phyloP scores from a whole-genome alignment of 192 early-diverging fungal genomes.

The Linnemannia exigua region DNA sequence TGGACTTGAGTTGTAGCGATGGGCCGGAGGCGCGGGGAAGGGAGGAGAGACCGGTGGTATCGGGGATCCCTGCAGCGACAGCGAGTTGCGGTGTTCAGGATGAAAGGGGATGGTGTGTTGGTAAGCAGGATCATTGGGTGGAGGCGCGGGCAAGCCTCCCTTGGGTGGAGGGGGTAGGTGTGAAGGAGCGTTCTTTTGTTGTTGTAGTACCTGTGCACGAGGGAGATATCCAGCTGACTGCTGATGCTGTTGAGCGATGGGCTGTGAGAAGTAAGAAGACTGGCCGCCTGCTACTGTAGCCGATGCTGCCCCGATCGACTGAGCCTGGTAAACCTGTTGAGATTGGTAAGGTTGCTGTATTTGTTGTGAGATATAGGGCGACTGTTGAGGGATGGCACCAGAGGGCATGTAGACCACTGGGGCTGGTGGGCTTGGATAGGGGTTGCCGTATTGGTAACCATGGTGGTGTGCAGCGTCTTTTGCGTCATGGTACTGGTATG shows the following conservation, averaged over 20 bases:
- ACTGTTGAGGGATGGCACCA: neutral
- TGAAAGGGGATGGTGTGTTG: slow-evolving; percentile 5
- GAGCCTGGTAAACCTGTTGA: slow-evolving; percentile 2
- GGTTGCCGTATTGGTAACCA: slow-evolving; percentile 2
- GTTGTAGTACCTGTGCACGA: neutral
- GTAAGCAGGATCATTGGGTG: neutral
- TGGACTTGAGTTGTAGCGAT: slow-evolving; percentile 15
- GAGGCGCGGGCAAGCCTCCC: slow-evolving; percentile 14
- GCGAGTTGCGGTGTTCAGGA: neutral
- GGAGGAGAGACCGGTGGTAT: neutral
- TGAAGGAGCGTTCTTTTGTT: slow-evolving; percentile 4
- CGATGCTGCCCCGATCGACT: neutral
- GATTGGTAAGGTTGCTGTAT: slow-evolving; percentile 3
- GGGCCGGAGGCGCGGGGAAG: slow-evolving; percentile 10
- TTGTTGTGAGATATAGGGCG: neutral
- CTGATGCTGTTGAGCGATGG: neutral
- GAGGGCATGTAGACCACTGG: neutral
- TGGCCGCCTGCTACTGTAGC: neutral
- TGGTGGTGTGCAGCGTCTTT: neutral
- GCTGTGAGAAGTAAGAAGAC: slow-evolving; percentile 10
- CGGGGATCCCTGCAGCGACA: neutral
- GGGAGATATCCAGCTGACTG: neutral
- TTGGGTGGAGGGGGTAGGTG: slow-evolving; percentile 22
- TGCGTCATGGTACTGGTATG: slow-evolving; percentile 24
- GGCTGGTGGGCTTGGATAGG: slow-evolving; percentile 27